Percentiles rank a stretch among this genome's conserved stretches.
Evolutionary conservation across 169 alveolate species (phyloP).

Genomic region (Pseudocohnilembus persalinus): DNA sequence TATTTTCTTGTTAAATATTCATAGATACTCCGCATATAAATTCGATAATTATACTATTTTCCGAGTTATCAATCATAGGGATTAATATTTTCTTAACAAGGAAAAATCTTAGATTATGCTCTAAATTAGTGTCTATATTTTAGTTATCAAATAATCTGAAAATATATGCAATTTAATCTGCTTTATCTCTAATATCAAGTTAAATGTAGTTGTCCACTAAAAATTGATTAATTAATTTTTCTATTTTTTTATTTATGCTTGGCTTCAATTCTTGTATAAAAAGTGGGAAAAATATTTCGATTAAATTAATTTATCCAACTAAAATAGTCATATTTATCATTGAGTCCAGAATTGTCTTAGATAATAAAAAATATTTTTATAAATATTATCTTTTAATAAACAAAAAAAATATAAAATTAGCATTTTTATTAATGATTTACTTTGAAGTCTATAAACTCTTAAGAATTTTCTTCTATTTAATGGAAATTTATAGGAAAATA

Average conservation of each 20-base stretch:
- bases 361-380: no score
- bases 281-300: slow-evolving; percentile 67
- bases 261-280: slow-evolving; percentile 55
- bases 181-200: slow-evolving; percentile 23
- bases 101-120: slow-evolving; percentile 57
- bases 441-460: slow-evolving; percentile 60
- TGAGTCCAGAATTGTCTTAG: slow-evolving; percentile 44
- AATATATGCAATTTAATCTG: slow-evolving; percentile 31
- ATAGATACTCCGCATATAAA: background rate
- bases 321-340: slow-evolving; percentile 52
- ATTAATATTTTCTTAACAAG: slow-evolving; percentile 54
- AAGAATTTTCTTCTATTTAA: slow-evolving; percentile 49
- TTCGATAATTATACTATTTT: background rate
- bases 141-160: slow-evolving; percentile 33
- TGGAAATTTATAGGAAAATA: slow-evolving; percentile 61
- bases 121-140: slow-evolving; percentile 47
- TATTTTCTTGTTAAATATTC: no score
- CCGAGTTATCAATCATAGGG: slow-evolving; percentile 42
- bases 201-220: slow-evolving; percentile 45
- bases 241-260: slow-evolving; percentile 25
- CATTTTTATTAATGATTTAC: background rate
- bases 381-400: no score
- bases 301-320: slow-evolving; percentile 43
- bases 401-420: background rate
- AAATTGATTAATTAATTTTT: slow-evolving; percentile 1